Conservation (phyloP, 306 rosid genomes). For the Pachyrhizus erosus region DNA sequence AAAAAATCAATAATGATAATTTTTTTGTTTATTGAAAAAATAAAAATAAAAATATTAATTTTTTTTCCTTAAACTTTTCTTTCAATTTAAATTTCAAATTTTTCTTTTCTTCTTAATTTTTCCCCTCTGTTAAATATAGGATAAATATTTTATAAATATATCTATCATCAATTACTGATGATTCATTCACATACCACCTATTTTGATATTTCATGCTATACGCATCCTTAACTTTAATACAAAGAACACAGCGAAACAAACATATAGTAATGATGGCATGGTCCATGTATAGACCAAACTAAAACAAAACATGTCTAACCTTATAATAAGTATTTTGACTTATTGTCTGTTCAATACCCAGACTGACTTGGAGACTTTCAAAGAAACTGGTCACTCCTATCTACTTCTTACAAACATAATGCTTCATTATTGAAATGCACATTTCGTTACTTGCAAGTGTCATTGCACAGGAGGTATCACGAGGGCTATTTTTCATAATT, state of each 20-base stretch:
- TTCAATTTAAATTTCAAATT: no score
- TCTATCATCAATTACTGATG: no score
- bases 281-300: neutral
- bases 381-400: neutral
- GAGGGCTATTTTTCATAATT: no score
- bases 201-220: no score
- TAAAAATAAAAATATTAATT: no score
- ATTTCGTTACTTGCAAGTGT: neutral
- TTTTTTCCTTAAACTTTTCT: no score
- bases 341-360: slow-evolving; percentile 24
- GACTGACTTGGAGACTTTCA: neutral
- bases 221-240: neutral
- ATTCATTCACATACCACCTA: no score
- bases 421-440: neutral
- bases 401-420: slow-evolving; percentile 4
- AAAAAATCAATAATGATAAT: no score
- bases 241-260: neutral
- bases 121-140: no score
- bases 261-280: slow-evolving; percentile 1
- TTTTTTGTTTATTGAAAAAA: no score
- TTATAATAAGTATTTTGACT: slow-evolving; percentile 6
- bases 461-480: neutral
- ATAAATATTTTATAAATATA: no score
- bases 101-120: no score
- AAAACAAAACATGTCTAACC: slow-evolving; percentile 1